Base-by-base conservation (phyloP, 495 filamentous ascomycete species). In the Lasiosphaeriaceae sp. region DNA sequence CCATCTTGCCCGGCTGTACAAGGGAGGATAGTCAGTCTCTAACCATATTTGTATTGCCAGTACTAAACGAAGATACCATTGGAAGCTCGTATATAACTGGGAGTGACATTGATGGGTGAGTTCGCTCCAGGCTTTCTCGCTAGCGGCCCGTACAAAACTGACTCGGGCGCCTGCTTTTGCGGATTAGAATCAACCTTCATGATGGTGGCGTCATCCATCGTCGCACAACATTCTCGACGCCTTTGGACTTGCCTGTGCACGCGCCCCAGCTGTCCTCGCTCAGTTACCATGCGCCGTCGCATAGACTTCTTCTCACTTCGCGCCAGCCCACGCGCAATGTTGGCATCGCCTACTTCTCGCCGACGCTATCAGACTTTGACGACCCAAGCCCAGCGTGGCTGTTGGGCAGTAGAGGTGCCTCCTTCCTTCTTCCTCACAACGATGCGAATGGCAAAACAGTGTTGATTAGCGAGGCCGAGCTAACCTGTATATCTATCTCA, bases 231-330 rank as follows among this genome's bases (percentile, higher is more conserved):
- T 59, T 61, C 23, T 35, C 44, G 31, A 39, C 54, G 8, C 48
- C 9, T 6, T 1, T 26, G 1, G 37, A 26, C 34, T 3, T 12
- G 21, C 12, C 21, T 1, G 17, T 17, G 34, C 6, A 16, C 5
- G 26, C 26, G 4, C 39, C 19, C 14, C 39, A 66, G 8, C 53
- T 67, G 8, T 62, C 62, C 1, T 66, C 64, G 19, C 63, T 77
- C 50, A 60, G 59, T 44, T 72, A 68, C 21, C 67, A 69, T 35
- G 56, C 57, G 34, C 53, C 63, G n/a, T 59, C 58, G 5, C 39
- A 63, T 26, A 58, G 23, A 23, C 24, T 75, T 8, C 57, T 77
- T 4, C 22, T 71, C 47, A 63, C 71, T 0, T 66, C 68, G 3
- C 19, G 60, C 12, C 17, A 45, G 14, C 34, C 22, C 0, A n/a